Base-by-base conservation (phyloP, 2,329 filamentous ascomycete genomes). In the Botrytis hyacinthi region DNA sequence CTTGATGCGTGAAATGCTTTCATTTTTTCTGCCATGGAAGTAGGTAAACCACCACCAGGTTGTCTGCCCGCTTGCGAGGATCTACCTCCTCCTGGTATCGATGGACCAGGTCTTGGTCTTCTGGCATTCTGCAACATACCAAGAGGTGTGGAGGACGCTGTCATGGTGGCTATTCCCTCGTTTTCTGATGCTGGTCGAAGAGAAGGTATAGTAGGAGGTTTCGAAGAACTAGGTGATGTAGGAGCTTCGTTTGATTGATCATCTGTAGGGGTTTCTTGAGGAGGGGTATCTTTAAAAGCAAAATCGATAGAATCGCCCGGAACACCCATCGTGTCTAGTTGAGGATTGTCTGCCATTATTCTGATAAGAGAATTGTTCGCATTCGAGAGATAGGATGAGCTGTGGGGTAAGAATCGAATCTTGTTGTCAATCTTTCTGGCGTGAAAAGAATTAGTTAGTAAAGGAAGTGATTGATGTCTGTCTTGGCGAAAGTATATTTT, bases 111-210 rank as follows among this genome's bases (percentile, higher is more conserved):
- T 74, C 75, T 68, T 22, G 88, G 89, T 67, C 87, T 85, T 74
- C 89, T 85, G 7, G 88, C 89, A 76, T 84, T 88, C 82, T 91
- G 94, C 79, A 97, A 84, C 73, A 93, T 88, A 59, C 94, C 94
- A 6, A 95, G 85, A 59, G 93, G 91, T 42, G 92, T 96, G n/a
- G 94, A 97, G n/a, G 90, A 94, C 10, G 92, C 84, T 73, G 89
- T 93, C 89, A 97, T 94, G 73, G 83, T 82, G 37, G 83, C 82
- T 44, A 84, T 80, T 72, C 84, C 85, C 76, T 85, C 84, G 32
- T 90, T 84, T 68, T 91, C 88, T 71, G 90, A 89, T 32, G 88
- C 82, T 65, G 89, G 88, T 77, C 90, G 88, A 60, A 90, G 81
- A 8, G 89, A 88, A 32, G 89, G 86, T 73, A 90, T 79, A 81